These are phyloP conservation scores for Themeda triandra DNA, from an alignment of 176 grass and related monocot species.

Conservation along the genomic window DNA sequence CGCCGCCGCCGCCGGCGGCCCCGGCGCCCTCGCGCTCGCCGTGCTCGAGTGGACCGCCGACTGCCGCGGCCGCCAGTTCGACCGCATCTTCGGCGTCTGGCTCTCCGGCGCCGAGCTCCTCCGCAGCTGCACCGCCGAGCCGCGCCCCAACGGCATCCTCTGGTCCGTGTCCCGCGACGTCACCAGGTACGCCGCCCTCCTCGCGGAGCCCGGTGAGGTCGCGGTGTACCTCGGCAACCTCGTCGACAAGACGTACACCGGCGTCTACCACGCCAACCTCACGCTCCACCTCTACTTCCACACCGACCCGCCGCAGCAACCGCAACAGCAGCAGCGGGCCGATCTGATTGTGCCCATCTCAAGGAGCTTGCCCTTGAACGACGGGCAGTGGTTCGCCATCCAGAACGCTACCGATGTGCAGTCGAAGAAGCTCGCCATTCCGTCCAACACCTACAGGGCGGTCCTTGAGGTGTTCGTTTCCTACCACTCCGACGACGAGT, in stretches of 20 bases:
- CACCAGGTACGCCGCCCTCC: constrained; percentile 53
- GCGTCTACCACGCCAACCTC: constrained; percentile 67
- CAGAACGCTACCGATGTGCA: constrained; percentile 36
- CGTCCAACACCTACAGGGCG: constrained; percentile 58
- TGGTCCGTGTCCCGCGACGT: constrained; percentile 72
- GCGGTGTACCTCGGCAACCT: constrained; percentile 60
- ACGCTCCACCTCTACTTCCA: constrained; percentile 60
- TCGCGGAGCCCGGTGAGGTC: constrained; percentile 21
- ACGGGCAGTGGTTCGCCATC: constrained; percentile 62
- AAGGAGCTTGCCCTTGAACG: constrained; percentile 37
- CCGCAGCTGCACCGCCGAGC: constrained; percentile 73
- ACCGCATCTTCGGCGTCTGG: constrained; percentile 88
- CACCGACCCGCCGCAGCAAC: neutral
- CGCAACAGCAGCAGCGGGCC: constrained; percentile 3
- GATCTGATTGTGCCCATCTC: constrained; percentile 64
- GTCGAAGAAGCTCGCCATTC: constrained; percentile 43
- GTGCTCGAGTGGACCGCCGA: constrained; percentile 67
- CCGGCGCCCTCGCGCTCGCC: constrained; percentile 29
- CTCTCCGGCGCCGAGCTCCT: constrained; percentile 79
- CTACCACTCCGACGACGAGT: constrained; percentile 53
- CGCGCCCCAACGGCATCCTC: constrained; percentile 56
- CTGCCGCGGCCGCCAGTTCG: constrained; percentile 71
- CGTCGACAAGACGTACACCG: constrained; percentile 51
- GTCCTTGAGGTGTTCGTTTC: constrained; percentile 72
- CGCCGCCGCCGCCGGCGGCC: constrained; percentile 3